Conservation (phyloP, 371 early-diverging fungal genomes). For the Mortierella sp. region DNA sequence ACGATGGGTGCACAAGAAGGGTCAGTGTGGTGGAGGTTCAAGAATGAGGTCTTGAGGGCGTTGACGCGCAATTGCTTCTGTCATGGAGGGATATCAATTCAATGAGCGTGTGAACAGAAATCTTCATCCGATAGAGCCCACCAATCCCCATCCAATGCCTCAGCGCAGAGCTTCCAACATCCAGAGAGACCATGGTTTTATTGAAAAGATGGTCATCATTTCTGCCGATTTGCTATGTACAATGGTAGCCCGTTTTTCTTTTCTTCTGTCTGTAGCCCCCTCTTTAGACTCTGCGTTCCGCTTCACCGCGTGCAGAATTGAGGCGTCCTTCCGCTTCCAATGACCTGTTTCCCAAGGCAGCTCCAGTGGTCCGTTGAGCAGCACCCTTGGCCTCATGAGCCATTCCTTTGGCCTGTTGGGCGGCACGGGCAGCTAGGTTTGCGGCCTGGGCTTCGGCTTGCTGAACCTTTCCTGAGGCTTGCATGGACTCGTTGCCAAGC, state of each 20-base stretch:
- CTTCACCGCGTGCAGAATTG: constrained; percentile 22
- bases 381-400: constrained; percentile 24
- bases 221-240: neutral
- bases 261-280: no score
- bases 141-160: no score
- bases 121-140: no score
- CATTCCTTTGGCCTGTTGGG: constrained; percentile 28
- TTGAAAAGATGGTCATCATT: no score
- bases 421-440: constrained; percentile 22
- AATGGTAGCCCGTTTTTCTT: neutral
- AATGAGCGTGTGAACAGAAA: no score
- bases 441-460: constrained; percentile 34
- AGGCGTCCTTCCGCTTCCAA: constrained; percentile 30
- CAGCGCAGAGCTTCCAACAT: no score
- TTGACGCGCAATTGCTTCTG: no score
- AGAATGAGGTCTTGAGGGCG: no score
- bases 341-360: constrained; percentile 21
- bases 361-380: constrained; percentile 22
- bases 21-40: no score
- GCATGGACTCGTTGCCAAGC: constrained; percentile 32
- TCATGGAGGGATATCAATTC: no score
- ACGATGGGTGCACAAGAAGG: no score
- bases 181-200: no score
- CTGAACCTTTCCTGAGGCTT: constrained; percentile 30
- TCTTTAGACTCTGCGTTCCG: constrained; percentile 33